phyloP scores from a whole-genome alignment of 495 filamentous ascomycete genomes.

The Aspergillus wentii region DNA sequence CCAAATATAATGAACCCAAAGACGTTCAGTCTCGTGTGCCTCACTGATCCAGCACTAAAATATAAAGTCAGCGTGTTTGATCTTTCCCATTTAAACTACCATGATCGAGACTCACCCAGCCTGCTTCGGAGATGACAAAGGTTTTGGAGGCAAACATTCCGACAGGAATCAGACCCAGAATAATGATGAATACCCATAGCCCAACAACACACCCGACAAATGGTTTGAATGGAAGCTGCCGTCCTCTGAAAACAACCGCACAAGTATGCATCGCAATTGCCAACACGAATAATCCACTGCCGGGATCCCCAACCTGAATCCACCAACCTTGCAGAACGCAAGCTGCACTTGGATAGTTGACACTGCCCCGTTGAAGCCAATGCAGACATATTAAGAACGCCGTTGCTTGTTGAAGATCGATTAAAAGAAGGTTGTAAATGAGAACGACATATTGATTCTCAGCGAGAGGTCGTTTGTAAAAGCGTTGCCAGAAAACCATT shows the following conservation, averaged over 20 bases:
- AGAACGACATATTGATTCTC: conserved; percentile 69
- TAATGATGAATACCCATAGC: conserved; percentile 56
- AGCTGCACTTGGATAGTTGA: conserved; percentile 49
- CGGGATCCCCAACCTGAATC: conserved; percentile 62
- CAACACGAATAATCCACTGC: conserved; percentile 63
- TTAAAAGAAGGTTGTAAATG: conserved; percentile 67
- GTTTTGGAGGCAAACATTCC: conserved; percentile 46
- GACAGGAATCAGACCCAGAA: conserved; percentile 50
- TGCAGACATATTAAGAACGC: conserved; percentile 61
- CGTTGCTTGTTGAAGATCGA: conserved; percentile 66
- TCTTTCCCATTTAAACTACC: no score
- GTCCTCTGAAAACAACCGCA: conserved; percentile 52
- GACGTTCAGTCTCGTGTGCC: conserved; percentile 52
- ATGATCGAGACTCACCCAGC: conserved; percentile 34
- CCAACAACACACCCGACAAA: conserved; percentile 45
- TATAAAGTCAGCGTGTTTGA: conserved; percentile 6
- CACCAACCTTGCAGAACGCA: conserved; percentile 72
- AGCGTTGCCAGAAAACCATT: conserved; percentile 50
- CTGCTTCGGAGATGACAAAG: conserved; percentile 49
- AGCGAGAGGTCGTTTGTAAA: conserved; percentile 35
- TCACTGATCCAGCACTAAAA: conserved; percentile 67
- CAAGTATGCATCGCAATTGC: conserved; percentile 65
- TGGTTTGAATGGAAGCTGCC: conserved; percentile 44
- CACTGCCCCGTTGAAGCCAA: conserved; percentile 48
- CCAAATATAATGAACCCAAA: conserved; percentile 73